Evolutionary conservation across 208 protist species (phyloP).

Genomic region (Trypanosoma melophagium): DNA sequence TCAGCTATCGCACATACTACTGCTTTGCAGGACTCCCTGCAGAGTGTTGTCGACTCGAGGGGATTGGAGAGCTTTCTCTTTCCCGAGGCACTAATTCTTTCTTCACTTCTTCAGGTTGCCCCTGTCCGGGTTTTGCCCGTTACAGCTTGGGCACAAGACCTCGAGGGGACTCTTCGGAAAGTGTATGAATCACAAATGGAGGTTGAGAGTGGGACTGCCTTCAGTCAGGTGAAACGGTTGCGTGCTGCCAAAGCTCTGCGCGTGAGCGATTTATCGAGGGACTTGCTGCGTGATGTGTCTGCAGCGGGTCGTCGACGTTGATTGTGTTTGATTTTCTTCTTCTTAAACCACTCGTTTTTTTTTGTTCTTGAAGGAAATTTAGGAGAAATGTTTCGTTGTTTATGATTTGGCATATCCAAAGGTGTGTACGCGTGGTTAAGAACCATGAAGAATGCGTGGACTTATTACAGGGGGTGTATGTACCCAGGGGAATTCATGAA

Average conservation of each 20-base stretch:
- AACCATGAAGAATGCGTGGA: no score
- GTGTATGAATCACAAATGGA: constrained; percentile 1
- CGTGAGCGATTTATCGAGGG: constrained; percentile 5
- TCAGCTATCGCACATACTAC: constrained; percentile 13
- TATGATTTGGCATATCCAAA: no score
- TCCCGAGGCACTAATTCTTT: constrained; percentile 58
- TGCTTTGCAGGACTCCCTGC: constrained; percentile 30
- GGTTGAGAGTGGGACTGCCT: background rate
- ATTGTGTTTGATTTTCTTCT: constrained; percentile 7
- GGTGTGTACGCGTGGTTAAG: no score
- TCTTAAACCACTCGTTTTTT: background rate
- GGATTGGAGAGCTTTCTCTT: constrained; percentile 54
- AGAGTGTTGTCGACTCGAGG: constrained; percentile 6
- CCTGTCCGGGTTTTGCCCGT: constrained; percentile 45
- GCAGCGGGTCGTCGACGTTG: constrained; percentile 24
- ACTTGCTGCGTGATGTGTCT: constrained; percentile 23
- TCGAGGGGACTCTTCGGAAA: constrained; percentile 32
- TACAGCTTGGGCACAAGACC: constrained; percentile 41
- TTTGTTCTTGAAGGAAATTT: constrained; percentile 4
- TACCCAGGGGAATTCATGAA: no score
- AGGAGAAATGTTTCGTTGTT: background rate
- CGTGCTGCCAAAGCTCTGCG: constrained; percentile 6
- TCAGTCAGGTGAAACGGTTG: constrained; percentile 9
- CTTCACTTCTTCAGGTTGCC: constrained; percentile 52
- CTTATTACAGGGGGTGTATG: no score